Evolutionary conservation across 768 basidiomycete genomes (phyloP), one percentile per base, ranked within the genome.

Genomic region (Trametes gibbosa): DNA sequence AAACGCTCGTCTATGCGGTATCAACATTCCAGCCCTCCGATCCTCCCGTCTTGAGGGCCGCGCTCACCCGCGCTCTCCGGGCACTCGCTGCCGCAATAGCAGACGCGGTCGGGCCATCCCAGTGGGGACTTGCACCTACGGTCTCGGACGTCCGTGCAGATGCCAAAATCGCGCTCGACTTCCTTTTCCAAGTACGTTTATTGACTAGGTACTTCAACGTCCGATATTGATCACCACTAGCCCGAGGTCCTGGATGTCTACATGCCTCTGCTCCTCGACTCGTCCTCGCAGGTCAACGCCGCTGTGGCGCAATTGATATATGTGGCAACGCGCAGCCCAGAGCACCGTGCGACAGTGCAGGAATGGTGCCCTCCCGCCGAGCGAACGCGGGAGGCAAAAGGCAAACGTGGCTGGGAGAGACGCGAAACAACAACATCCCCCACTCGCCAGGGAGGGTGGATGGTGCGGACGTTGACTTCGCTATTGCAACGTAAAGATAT

Each of bases 371-470:
- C 87, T 7, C 79, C 74, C 0, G 64, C 70, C 0, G 86, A 89
- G 21, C 74, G 87, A 21, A 67, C 75, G 40, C 79, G 76, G 60
- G 84, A 85, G 51, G 74, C 78, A 24, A 85, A 80, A 62, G 77
- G 77, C 2, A 82, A 82, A 58, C 78, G 90, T 1, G 87, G 89
- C 3, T 92, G 90, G 90, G 90, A 92, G 73, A 86, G 84, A 66
- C 74, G 79, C 0, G 77, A 79, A 0, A 64, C 75, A 24, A 72
- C 74, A 3, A 74, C 71, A 12, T 74, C 79, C 2, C 70, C 77
- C 0, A 72, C 71, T 23, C 75, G 74, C 34, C 75, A 78, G 25
- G 83, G 85, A 7, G 81, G 82, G 0, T 89, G 88, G 86, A 81
- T 83, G 8, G 78, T 81, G 2, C 73, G 81, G 45, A 76, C 77